Base-by-base conservation (phyloP, 106 monocot genomes). In the Dendrobium catenatum region DNA sequence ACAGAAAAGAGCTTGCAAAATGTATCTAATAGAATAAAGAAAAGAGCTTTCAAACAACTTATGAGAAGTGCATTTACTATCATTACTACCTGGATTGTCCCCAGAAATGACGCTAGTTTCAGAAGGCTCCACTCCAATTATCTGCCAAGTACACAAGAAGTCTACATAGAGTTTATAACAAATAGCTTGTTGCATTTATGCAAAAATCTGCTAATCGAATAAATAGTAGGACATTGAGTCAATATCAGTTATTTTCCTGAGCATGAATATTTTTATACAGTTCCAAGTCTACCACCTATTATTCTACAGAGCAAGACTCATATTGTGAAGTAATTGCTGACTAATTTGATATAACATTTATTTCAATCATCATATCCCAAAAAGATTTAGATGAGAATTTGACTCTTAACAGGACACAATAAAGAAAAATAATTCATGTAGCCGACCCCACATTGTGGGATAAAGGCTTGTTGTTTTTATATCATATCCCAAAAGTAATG, bases 81-180 rank as follows among this genome's bases (percentile, higher is more conserved):
- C 75, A 47, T 68, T 55, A 70, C 79, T 70, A 93, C 97, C 97
- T 87, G 95, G 89, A 78, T 88, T 91, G 47, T 88, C 92, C 61
- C 95, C 98, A 74, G 93, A 95, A 76, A 98, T 89, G 10, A 91
- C 82, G 82, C 91, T 98, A 68, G 87, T 91, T 86, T 98, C 98
- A 73, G 98, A 89, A 84, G 98, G 98, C 78, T 95, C 98, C 37
- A 95, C 98, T 73, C 98, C 98, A 80, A 98, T 95, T 40, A 98
- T 85, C 97, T 98, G 81, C 20, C 68, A 9, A 51, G 55, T 19
- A 82, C 41, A 56, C 49, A 43, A 76, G 20, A 44, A 46, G 42
- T 76, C 4, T 76, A 76, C 55, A 58, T 51, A 41, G 42, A 55
- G 22, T 19, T 19, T 58, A 42, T 48, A 66, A 3, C 29, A 72